Evolutionary conservation across 352 stramenopile genomes (phyloP).

Genomic region (Phytophthora citricola): DNA sequence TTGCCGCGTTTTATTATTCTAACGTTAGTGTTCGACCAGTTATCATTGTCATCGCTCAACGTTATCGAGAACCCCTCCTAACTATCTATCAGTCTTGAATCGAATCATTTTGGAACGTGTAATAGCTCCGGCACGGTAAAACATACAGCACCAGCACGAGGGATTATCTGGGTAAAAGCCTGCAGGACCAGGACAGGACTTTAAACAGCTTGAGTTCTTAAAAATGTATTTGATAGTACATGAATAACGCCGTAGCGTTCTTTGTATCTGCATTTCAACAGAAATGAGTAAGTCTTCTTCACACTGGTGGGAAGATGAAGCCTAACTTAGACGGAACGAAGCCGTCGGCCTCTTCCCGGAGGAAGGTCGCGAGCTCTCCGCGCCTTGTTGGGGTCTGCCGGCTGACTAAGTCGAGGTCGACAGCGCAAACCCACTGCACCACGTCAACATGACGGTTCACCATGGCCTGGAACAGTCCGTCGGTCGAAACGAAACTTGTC

Average conservation of each 20-base stretch:
- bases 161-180: too few relatives aligned
- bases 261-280: constrained; percentile 27
- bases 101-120: too few relatives aligned
- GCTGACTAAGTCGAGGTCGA: constrained; percentile 32
- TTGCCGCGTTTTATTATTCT: too few relatives aligned
- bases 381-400: constrained; percentile 26
- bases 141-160: too few relatives aligned
- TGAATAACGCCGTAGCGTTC: constrained; percentile 35
- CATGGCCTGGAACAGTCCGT: constrained; percentile 34
- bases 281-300: constrained; percentile 17
- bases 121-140: too few relatives aligned
- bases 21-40: too few relatives aligned
- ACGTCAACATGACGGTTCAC: constrained; percentile 45
- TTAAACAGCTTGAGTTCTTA: too few relatives aligned
- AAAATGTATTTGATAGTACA: constrained; percentile 11
- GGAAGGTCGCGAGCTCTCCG: constrained; percentile 37
- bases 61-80: too few relatives aligned
- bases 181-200: too few relatives aligned
- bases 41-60: too few relatives aligned
- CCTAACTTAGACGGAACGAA: constrained; percentile 35
- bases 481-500: constrained; percentile 41
- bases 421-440: constrained; percentile 40
- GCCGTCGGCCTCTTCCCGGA: constrained; percentile 36
- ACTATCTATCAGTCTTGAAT: too few relatives aligned
- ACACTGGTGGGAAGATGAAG: constrained; percentile 40